These are phyloP conservation scores for Cyclotella atomus DNA, from an alignment of 108 stramenopile species.

Conservation along the genomic window DNA sequence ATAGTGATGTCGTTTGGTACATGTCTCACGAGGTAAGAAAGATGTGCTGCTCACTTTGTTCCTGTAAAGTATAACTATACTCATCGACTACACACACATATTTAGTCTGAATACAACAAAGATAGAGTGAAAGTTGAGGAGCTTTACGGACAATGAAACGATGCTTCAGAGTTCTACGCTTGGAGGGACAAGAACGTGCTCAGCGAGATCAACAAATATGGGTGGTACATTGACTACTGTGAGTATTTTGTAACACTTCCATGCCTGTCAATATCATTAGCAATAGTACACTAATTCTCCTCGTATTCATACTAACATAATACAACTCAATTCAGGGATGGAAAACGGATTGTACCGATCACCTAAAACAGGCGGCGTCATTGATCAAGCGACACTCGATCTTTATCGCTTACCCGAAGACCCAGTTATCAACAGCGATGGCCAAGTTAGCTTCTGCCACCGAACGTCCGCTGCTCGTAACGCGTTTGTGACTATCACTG, in stretches of 20 bases:
- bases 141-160: background rate
- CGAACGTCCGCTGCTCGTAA: background rate
- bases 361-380: background rate
- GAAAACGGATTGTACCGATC: background rate
- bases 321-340: too few species aligned
- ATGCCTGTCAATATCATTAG: too few species aligned
- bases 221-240: constrained; percentile 10
- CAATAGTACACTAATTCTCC: too few species aligned
- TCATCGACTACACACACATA: background rate
- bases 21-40: constrained; percentile 16
- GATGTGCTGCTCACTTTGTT: background rate
- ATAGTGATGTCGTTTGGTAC: constrained; percentile 28
- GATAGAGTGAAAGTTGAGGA: background rate
- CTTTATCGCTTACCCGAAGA: background rate
- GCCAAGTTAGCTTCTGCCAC: background rate
- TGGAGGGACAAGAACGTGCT: background rate
- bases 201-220: background rate
- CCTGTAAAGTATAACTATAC: background rate
- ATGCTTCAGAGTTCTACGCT: background rate
- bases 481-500: background rate
- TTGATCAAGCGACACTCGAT: background rate
- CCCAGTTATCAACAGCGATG: background rate
- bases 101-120: too few species aligned
- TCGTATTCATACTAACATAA: too few species aligned
- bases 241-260: too few species aligned